phyloP scores from a whole-genome alignment of 768 basidiomycete species.

The Lepiota venenata region DNA sequence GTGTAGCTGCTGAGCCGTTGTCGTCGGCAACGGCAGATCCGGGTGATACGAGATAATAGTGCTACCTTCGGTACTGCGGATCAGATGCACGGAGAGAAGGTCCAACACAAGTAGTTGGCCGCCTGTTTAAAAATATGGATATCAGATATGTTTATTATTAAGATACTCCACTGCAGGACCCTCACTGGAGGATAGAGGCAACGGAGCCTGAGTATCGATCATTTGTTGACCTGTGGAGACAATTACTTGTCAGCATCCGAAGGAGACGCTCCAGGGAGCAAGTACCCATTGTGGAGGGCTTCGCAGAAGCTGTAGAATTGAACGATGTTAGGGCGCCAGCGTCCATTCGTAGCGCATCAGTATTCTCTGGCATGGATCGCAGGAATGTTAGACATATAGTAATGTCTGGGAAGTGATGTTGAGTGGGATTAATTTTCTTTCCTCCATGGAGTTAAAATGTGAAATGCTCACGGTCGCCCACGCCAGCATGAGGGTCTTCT shows the following conservation, averaged over 20 bases:
- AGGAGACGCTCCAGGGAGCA: neutral
- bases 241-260: neutral
- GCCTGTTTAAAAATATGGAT: slow-evolving; percentile 15
- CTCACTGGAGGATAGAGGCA: slow-evolving; percentile 22
- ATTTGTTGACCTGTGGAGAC: slow-evolving; percentile 21
- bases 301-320: slow-evolving; percentile 13
- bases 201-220: slow-evolving; percentile 28
- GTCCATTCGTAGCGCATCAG: slow-evolving; percentile 15
- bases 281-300: slow-evolving; percentile 12
- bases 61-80: slow-evolving; percentile 37
- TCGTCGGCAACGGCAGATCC: slow-evolving; percentile 28
- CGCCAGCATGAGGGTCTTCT: slow-evolving; percentile 34
- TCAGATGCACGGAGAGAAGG: slow-evolving; percentile 43
- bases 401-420: slow-evolving; percentile 38
- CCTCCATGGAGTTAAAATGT: neutral
- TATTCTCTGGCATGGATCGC: slow-evolving; percentile 32
- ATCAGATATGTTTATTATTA: neutral
- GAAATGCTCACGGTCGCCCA: slow-evolving; percentile 50
- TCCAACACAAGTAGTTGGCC: slow-evolving; percentile 38
- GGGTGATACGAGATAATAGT: slow-evolving; percentile 49
- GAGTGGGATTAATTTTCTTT: neutral
- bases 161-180: neutral
- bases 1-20: slow-evolving; percentile 37
- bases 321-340: slow-evolving; percentile 11
- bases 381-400: slow-evolving; percentile 56